Base-by-base conservation (phyloP, 306 rosid species). In the Citrullus colocynthis region DNA sequence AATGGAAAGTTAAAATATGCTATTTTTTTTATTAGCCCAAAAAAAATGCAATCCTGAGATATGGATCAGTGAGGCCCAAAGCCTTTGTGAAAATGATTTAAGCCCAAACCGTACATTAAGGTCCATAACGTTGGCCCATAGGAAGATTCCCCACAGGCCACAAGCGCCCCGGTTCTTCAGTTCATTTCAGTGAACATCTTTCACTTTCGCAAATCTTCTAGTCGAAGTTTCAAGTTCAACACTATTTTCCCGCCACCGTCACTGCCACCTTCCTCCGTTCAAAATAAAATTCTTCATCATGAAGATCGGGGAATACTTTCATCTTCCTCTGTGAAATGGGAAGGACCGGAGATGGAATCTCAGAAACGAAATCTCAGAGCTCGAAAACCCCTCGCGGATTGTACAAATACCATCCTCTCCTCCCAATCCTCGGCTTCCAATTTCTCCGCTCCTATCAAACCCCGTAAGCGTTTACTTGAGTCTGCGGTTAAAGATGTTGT, bases 301-400 rank as follows among this genome's bases (percentile, higher is more conserved):
- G 77, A 16, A 73, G 14, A 28, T 16, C 15, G 15, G 12, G 9
- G 58, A 28, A 14, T 7, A 18, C 15, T 10, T 49, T 37, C 37
- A 56, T 55, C 37, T 37, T 17, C 37, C 37, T 21, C 54, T 21
- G 30, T 37, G 81, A 76, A 15, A 56, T 58, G 45, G 74, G 44
- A 79, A 74, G 76, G 44, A 56, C 6, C 1, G 52, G 65, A 79
- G 78, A 88, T 89, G 92, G 88, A 90, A 90, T 79, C 65, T 1
- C 55, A 65, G 41, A 76, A 70, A 81, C 80, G 64, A 65, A 82
- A 59, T 12, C 80, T 58, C 21, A 58, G 70, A 24, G 82, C 55
- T 76, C 86, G 89, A 73, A 84, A 83, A 74, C 87, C 94, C 30
- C 93, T 93, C 87, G 82, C 91, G 9, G 90, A 93, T 60, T 82